Percentiles rank a stretch among this genome's conserved stretches.
phyloP scores from a whole-genome alignment of 495 filamentous ascomycete species.

The Penicillium dipodomyicola region DNA sequence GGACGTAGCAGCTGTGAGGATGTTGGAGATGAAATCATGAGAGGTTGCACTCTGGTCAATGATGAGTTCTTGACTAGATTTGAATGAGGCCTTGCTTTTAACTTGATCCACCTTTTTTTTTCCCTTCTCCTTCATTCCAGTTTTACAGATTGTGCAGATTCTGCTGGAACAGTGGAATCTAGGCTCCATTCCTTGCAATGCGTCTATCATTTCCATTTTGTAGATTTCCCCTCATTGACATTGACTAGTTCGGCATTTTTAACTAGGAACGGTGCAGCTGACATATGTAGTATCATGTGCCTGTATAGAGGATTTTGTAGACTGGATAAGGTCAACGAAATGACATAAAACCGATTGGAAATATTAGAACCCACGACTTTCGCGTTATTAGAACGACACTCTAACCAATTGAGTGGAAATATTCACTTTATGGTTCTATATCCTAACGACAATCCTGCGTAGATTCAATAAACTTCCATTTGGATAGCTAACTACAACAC shows the following conservation, averaged over 20 bases:
- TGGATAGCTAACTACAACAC: neutral
- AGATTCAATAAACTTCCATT: neutral
- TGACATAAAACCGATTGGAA: too few species aligned
- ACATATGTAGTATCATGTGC: too few species aligned
- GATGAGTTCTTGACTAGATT: slow-evolving; percentile 7
- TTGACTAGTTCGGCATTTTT: neutral
- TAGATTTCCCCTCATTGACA: neutral
- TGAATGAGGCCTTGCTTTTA: neutral
- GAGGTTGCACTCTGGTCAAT: slow-evolving; percentile 17
- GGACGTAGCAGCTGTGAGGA: neutral
- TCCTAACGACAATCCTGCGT: too few species aligned
- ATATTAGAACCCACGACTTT: slow-evolving; percentile 27
- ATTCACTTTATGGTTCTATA: too few species aligned
- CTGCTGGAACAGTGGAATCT: neutral
- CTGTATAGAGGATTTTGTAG: too few species aligned
- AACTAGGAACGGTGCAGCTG: neutral
- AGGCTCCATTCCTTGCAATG: too few species aligned
- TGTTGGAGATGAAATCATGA: slow-evolving; percentile 11
- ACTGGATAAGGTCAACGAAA: too few species aligned
- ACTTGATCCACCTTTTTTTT: neutral
- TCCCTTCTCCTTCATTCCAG: neutral
- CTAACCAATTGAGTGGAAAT: slow-evolving; percentile 30
- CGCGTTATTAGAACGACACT: slow-evolving; percentile 39
- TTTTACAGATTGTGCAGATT: neutral
- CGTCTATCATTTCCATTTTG: too few species aligned